Conservation (phyloP, 2,329 filamentous ascomycete species). For the Podosphaera xanthii region DNA sequence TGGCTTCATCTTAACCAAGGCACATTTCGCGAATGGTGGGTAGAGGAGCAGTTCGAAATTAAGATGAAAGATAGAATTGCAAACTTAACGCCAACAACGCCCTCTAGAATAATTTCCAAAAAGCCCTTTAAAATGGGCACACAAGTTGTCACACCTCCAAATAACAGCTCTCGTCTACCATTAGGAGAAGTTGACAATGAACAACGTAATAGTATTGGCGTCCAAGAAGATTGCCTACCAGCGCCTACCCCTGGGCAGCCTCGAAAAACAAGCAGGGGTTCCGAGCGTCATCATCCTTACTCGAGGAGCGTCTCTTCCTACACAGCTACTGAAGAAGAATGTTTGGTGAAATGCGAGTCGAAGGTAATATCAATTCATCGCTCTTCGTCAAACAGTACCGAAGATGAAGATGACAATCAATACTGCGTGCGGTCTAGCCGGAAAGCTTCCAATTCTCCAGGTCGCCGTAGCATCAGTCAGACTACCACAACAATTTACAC, state of each 20-base stretch:
- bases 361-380: slow-evolving; percentile 39
- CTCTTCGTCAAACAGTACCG: slow-evolving; percentile 43
- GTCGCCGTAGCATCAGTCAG: slow-evolving; percentile 40
- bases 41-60: slow-evolving; percentile 32
- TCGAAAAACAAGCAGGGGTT: slow-evolving; percentile 61
- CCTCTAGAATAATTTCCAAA: slow-evolving; percentile 37
- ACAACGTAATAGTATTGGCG: slow-evolving; percentile 32
- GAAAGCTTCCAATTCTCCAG: slow-evolving; percentile 39
- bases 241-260: slow-evolving; percentile 91
- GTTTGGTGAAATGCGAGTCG: slow-evolving; percentile 27
- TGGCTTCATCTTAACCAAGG: slow-evolving; percentile 97
- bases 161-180: slow-evolving; percentile 56
- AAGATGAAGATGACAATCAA: slow-evolving; percentile 50
- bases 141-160: slow-evolving; percentile 65
- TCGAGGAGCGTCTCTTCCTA: slow-evolving; percentile 28
- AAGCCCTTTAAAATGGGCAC: slow-evolving; percentile 28
- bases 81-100: slow-evolving; percentile 28
- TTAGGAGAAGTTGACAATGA: slow-evolving; percentile 90
- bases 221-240: slow-evolving; percentile 78
- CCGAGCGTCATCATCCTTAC: slow-evolving; percentile 50
- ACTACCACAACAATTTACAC: slow-evolving; percentile 46
- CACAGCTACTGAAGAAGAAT: slow-evolving; percentile 24
- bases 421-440: slow-evolving; percentile 48
- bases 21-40: slow-evolving; percentile 96
- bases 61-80: slow-evolving; percentile 30